These are phyloP conservation scores for Colletotrichum sp. DNA, from an alignment of 2,329 filamentous ascomycete genomes.

Conservation along the genomic window DNA sequence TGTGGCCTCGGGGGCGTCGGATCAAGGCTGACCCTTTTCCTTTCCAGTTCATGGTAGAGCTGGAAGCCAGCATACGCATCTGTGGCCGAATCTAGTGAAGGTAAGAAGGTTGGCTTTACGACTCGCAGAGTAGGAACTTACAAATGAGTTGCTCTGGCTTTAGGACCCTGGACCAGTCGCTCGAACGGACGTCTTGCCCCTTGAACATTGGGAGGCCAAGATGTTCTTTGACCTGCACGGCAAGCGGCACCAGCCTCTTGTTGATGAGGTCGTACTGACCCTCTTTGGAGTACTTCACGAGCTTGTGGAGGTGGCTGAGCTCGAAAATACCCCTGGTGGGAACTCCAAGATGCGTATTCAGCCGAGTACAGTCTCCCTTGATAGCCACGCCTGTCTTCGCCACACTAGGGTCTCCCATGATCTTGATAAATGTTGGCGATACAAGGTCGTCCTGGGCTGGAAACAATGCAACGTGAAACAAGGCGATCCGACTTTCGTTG, in stretches of 20 bases:
- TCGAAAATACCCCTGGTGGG: conserved; percentile 74
- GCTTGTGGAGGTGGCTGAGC: conserved; percentile 79
- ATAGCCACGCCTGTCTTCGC: conserved; percentile 82
- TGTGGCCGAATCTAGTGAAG: conserved; percentile 71
- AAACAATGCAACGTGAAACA: conserved; percentile 81
- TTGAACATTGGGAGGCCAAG: conserved; percentile 80
- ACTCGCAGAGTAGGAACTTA: conserved; percentile 46
- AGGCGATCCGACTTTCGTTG: conserved; percentile 73
- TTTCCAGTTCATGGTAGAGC: conserved; percentile 74
- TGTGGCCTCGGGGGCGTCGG: conserved; percentile 75
- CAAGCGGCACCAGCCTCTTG: conserved; percentile 69
- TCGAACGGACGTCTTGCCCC: conserved; percentile 69
- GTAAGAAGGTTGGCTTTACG: background rate
- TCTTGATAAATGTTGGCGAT: conserved; percentile 70
- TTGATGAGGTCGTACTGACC: conserved; percentile 64
- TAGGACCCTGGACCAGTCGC: conserved; percentile 75
- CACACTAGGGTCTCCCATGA: conserved; percentile 74
- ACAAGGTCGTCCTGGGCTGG: conserved; percentile 61
- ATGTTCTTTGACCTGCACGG: conserved; percentile 72
- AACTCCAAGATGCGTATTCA: conserved; percentile 71
- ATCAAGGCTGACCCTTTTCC: conserved; percentile 66
- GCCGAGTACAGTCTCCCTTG: conserved; percentile 70
- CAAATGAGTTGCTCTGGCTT: conserved; percentile 69
- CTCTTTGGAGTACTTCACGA: conserved; percentile 70
- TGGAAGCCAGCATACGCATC: conserved; percentile 83